These are phyloP conservation scores for Ceratocystiopsis brevicomis DNA, from an alignment of 2,329 filamentous ascomycete genomes.

Conservation along the genomic window DNA sequence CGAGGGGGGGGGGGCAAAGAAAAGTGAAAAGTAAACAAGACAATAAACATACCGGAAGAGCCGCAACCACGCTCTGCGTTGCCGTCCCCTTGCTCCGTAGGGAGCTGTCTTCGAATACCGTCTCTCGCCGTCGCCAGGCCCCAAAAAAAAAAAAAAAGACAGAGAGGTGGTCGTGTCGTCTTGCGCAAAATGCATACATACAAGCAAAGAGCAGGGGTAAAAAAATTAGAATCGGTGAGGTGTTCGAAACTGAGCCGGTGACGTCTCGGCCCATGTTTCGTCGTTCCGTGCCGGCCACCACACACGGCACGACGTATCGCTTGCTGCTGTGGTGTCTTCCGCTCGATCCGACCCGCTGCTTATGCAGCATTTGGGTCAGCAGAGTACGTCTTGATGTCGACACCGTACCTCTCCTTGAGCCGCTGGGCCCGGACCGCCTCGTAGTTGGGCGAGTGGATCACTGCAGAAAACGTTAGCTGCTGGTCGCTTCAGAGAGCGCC, in stretches of 20 bases:
- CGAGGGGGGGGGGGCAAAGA: neutral
- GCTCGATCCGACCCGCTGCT: neutral
- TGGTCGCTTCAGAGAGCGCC: neutral
- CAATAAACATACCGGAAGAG: neutral
- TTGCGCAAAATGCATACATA: neutral
- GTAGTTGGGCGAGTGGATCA: slow-evolving; percentile 64
- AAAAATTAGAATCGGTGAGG: neutral
- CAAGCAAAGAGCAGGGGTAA: neutral
- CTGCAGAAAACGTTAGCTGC: slow-evolving; percentile 23
- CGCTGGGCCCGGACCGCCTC: slow-evolving; percentile 66
- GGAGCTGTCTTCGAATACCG: no score
- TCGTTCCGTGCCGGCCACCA: neutral
- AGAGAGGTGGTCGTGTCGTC: neutral
- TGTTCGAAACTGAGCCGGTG: neutral
- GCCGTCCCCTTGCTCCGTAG: neutral
- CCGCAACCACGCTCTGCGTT: no score
- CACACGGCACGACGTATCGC: neutral
- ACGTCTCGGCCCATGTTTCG: neutral
- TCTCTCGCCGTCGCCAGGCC: no score
- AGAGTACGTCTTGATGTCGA: slow-evolving; percentile 56
- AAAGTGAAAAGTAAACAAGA: neutral
- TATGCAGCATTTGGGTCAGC: slow-evolving; percentile 20
- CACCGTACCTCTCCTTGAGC: slow-evolving; percentile 71
- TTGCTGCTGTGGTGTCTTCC: neutral
- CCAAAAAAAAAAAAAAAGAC: neutral